Base-by-base conservation (phyloP, 1,139 yeast species). In the Diutina catenulata region DNA sequence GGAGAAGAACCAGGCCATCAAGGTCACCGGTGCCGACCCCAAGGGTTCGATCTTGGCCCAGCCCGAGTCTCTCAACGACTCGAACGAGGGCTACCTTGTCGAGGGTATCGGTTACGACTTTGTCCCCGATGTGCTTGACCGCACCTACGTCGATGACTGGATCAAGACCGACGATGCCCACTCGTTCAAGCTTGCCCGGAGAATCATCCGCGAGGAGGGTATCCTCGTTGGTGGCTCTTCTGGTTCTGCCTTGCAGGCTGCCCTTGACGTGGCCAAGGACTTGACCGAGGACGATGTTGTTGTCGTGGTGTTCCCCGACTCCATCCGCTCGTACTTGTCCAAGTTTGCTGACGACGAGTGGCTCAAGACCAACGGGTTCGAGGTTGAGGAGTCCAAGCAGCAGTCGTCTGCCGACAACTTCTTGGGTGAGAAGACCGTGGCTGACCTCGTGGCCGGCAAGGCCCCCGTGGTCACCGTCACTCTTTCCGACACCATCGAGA, bases 91-190 rank as follows among this genome's bases (percentile, higher is more conserved):
- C 16, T 84, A 84, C 62, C 74, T 82, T 53, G 94, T 84, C 37
- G 95, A 84, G 62, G 95, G 95, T 59, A 84, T 84, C 50, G 95
- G 95, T 48, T 84, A 84, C 56, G 95, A 84, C 60, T 84, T 84
- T 54, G 68, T 84, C 44, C 95, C 95, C 37, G 83, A 82, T 40
- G 94, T 81, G 20, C 70, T 84, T 53, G 66, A 78, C 54, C 73
- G 94, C 59, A 52, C 61, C 20, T 58, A 63, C 41, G 80, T 84
- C 32, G 94, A 84, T 57, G 60, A 69, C 44, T 84, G 95, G 95
- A 70, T 80, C 64, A 84, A 84, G 68, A 83, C 94, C 38, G 88
- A 80, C 47, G 95, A 84, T 55, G 70, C 78, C 43, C 88, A 80
- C 46, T 76, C 93, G 26, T 84, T 84, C 65, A 68, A 76, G 45